Conservation (phyloP, 2,329 filamentous ascomycete genomes). For the Aureobasidium mangrovei region DNA sequence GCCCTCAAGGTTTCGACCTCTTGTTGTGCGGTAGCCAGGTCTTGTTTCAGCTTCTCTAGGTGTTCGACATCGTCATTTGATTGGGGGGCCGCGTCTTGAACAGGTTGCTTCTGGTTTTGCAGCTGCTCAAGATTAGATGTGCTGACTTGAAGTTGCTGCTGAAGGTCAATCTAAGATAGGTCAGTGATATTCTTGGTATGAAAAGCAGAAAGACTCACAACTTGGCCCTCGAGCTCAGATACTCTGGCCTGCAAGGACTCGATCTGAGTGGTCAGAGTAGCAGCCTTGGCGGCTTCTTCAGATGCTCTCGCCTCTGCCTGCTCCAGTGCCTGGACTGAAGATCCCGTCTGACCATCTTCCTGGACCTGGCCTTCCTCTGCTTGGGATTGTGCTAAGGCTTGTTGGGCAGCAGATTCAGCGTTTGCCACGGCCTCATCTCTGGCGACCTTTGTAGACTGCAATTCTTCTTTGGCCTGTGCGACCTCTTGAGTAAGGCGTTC, state of each 20-base stretch:
- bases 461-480: slow-evolving; percentile 36
- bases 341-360: slow-evolving; percentile 12
- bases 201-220: slow-evolving; percentile 18
- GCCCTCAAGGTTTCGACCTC: slow-evolving; percentile 39
- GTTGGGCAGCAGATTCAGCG: slow-evolving; percentile 27
- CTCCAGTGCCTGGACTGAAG: slow-evolving; percentile 23
- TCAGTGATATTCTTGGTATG: neutral
- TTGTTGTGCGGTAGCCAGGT: slow-evolving; percentile 36
- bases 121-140: slow-evolving; percentile 22
- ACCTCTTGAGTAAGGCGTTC: slow-evolving; percentile 33
- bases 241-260: slow-evolving; percentile 53
- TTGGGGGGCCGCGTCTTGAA: slow-evolving; percentile 16
- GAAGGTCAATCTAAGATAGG: slow-evolving; percentile 11
- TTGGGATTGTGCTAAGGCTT: slow-evolving; percentile 5
- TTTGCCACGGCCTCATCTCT: slow-evolving; percentile 52
- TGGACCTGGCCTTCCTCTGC: slow-evolving; percentile 20
- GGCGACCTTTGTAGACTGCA: slow-evolving; percentile 54
- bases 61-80: slow-evolving; percentile 19
- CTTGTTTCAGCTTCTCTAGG: slow-evolving; percentile 31
- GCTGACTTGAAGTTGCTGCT: slow-evolving; percentile 11
- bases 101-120: slow-evolving; percentile 32
- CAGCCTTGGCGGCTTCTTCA: slow-evolving; percentile 30
- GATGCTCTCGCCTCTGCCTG: slow-evolving; percentile 34
- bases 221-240: slow-evolving; percentile 55
- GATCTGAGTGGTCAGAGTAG: slow-evolving; percentile 29